Percentiles rank a stretch among this genome's conserved stretches.
Evolutionary conservation across 176 grass and related monocot species (phyloP).

Genomic region (Neostapfia colusana): DNA sequence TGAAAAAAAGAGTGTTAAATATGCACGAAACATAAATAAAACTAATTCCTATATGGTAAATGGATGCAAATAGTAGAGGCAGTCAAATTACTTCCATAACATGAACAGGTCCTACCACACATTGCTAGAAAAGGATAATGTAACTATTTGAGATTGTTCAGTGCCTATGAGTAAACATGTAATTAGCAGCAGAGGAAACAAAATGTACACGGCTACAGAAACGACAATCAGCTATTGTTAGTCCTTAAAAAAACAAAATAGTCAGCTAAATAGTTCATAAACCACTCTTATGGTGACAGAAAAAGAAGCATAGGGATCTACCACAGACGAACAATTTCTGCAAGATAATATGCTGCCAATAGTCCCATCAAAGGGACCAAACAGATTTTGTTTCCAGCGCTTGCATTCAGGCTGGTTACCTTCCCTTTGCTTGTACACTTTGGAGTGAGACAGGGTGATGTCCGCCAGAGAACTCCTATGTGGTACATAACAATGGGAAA

Average conservation of each 20-base stretch:
- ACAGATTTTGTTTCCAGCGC: slow-evolving; percentile 77
- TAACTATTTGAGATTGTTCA: not conserved
- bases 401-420: slow-evolving; percentile 62
- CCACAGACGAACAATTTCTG: slow-evolving; percentile 80
- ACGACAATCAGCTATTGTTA: not conserved
- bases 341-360: slow-evolving; percentile 91
- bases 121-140: not conserved
- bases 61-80: not conserved
- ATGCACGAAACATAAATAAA: slow-evolving; percentile 16
- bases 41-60: not conserved
- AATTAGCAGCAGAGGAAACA: slow-evolving; percentile 25
- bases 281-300: slow-evolving; percentile 22
- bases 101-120: not conserved
- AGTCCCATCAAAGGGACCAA: slow-evolving; percentile 84
- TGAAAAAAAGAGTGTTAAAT: slow-evolving; percentile 3
- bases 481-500: slow-evolving; percentile 63
- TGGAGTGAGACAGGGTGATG: slow-evolving; percentile 64
- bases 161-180: not conserved
- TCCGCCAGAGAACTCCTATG: slow-evolving; percentile 69
- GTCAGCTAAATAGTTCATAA: not conserved
- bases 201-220: slow-evolving; percentile 1
- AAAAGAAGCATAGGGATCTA: slow-evolving; percentile 56
- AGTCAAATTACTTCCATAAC: not conserved
- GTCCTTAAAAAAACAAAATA: not conserved
- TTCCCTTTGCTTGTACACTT: slow-evolving; percentile 70